These are phyloP conservation scores for Leishmania major DNA, from an alignment of 208 protist genomes.

Conservation along the genomic window DNA sequence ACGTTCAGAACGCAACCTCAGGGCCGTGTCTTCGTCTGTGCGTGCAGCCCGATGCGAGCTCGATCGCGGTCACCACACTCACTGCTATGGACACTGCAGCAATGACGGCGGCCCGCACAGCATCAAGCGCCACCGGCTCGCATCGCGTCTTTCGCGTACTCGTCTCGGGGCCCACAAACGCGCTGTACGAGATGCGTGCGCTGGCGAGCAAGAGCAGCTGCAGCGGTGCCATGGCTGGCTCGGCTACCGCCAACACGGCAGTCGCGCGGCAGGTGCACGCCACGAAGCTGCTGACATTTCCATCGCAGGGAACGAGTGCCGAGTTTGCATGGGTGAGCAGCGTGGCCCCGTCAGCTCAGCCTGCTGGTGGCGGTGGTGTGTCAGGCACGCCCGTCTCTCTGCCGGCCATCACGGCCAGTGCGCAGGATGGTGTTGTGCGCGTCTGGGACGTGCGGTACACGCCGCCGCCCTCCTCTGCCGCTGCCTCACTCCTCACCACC, in stretches of 20 bases:
- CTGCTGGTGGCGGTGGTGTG: background rate
- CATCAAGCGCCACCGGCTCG: background rate
- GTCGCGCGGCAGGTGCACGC: conserved; percentile 26
- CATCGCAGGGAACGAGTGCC: conserved; percentile 62
- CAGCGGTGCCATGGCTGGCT: background rate
- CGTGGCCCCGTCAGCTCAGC: background rate
- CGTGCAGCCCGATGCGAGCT: conserved; percentile 52
- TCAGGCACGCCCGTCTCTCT: conserved; percentile 3
- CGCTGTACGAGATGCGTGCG: conserved; percentile 46
- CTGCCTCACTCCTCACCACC: background rate
- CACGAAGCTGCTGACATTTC: conserved; percentile 65
- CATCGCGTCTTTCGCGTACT: conserved; percentile 45
- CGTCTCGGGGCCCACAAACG: conserved; percentile 62
- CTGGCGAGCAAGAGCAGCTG: background rate
- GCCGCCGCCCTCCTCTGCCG: background rate
- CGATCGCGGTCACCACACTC: conserved; percentile 40
- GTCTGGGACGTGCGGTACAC: conserved; percentile 69
- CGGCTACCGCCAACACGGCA: conserved; percentile 1
- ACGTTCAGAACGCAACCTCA: conserved; percentile 30
- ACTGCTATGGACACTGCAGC: background rate
- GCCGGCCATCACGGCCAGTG: conserved; percentile 65
- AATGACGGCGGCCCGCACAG: background rate
- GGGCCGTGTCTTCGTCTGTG: conserved; percentile 38
- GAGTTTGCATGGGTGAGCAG: conserved; percentile 72
- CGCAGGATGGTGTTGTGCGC: conserved; percentile 70